These are phyloP conservation scores for Sergeia podlipaevii DNA, from an alignment of 208 protist genomes.

Conservation along the genomic window DNA sequence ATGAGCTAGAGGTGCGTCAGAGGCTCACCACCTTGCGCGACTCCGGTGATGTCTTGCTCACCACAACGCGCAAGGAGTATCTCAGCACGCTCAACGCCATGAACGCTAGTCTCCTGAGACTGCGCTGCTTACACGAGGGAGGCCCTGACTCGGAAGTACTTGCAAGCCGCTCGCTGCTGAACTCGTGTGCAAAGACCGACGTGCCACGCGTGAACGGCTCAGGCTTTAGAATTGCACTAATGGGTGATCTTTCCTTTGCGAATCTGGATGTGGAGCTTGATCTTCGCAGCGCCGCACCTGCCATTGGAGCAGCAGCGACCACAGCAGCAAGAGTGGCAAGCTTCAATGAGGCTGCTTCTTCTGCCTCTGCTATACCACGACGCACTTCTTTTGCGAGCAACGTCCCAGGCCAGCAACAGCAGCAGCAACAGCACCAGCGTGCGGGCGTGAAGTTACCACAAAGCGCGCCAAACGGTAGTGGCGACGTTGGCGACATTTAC, in stretches of 20 bases:
- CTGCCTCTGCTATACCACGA: too few relatives aligned
- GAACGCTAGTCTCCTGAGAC: slow-evolving; percentile 44
- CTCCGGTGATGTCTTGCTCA: slow-evolving; percentile 53
- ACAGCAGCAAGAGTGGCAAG: background rate
- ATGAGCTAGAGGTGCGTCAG: slow-evolving; percentile 59
- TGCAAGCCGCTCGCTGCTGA: slow-evolving; percentile 31
- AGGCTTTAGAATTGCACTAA: slow-evolving; percentile 50
- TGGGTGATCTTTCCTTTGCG: slow-evolving; percentile 44
- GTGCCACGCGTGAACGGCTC: slow-evolving; percentile 37
- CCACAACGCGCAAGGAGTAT: slow-evolving; percentile 31
- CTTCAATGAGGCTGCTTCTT: background rate
- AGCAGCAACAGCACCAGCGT: too few relatives aligned
- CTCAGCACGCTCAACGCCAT: slow-evolving; percentile 51
- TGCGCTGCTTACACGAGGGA: slow-evolving; percentile 39
- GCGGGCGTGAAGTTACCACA: too few relatives aligned
- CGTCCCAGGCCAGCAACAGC: background rate
- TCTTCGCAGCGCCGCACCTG: slow-evolving; percentile 15
- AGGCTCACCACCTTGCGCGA: slow-evolving; percentile 48
- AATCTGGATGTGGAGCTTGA: slow-evolving; percentile 56
- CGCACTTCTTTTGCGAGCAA: too few relatives aligned
- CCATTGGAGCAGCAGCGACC: background rate
- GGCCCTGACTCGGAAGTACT: slow-evolving; percentile 70
- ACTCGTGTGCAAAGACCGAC: slow-evolving; percentile 26
- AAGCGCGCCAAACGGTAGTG: background rate
- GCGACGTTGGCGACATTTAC: too few relatives aligned